Percentiles rank a stretch among this genome's conserved stretches.
phyloP scores from a whole-genome alignment of 371 early-diverging fungal species.

The Mucor saturninus region DNA sequence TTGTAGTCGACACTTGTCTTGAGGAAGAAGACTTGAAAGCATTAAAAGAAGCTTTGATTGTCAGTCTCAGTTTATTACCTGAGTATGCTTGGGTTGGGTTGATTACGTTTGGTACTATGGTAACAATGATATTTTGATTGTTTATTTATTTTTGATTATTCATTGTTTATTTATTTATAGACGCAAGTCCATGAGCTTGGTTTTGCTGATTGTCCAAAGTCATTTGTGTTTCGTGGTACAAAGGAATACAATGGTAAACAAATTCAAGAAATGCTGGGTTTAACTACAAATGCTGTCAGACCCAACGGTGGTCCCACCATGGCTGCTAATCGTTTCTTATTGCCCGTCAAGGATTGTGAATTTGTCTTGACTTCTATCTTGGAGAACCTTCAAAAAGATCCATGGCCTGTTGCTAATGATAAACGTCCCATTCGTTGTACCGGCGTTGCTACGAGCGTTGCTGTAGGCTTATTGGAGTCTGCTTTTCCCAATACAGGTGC shows the following conservation, averaged over 20 bases:
- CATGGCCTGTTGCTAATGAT: conserved; percentile 98
- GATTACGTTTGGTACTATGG: conserved; percentile 99
- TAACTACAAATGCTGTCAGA: conserved; percentile 59
- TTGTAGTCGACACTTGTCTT: conserved; percentile 98
- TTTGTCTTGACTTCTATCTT: conserved; percentile 93
- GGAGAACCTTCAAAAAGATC: conserved; percentile 96
- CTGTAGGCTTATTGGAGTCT: conserved; percentile 92
- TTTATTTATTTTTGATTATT: background rate
- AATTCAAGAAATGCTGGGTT: conserved; percentile 95
- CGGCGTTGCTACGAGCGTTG: conserved; percentile 98
- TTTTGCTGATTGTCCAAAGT: conserved; percentile 94
- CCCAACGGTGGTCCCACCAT: conserved; percentile 58
- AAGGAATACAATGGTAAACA: conserved; percentile 96
- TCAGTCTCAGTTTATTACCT: conserved; percentile 90
- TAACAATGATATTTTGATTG: conserved; percentile 36
- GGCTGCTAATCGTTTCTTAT: conserved; percentile 81
- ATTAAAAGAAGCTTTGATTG: conserved; percentile 92
- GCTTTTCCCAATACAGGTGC: conserved; percentile 95
- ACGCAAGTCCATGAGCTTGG: conserved; percentile 95
- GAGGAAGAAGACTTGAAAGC: conserved; percentile 96
- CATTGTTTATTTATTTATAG: conserved; percentile 41
- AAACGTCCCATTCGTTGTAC: conserved; percentile 97
- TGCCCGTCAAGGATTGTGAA: conserved; percentile 93
- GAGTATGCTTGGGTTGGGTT: conserved; percentile 96
- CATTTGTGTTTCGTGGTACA: conserved; percentile 97